These are phyloP conservation scores for Gentiana straminea DNA, from an alignment of 257 asterid genomes.

Conservation along the genomic window DNA sequence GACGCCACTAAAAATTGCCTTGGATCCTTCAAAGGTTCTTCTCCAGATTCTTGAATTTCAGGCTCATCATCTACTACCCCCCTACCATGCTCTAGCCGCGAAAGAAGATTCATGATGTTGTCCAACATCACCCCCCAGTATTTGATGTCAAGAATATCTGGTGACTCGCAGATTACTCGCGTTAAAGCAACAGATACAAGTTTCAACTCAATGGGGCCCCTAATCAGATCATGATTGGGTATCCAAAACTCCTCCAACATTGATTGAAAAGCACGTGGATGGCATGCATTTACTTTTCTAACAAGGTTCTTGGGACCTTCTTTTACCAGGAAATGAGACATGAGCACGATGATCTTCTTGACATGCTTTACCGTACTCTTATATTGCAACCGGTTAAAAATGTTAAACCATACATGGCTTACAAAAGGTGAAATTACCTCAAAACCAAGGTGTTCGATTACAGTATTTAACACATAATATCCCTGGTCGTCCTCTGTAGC, in stretches of 20 bases:
- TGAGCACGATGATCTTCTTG: conserved; percentile 10
- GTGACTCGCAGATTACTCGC: conserved; percentile 47
- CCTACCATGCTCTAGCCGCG: conserved; percentile 45
- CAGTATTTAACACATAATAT: conserved; percentile 76
- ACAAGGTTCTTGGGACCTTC: conserved; percentile 56
- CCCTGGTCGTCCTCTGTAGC: conserved; percentile 64
- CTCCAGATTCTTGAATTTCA: too few species aligned
- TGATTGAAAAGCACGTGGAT: conserved; percentile 35
- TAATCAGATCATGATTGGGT: conserved; percentile 40
- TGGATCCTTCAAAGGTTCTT: too few species aligned
- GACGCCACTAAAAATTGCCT: too few species aligned
- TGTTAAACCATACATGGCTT: conserved; percentile 58
- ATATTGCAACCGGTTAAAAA: conserved; percentile 52
- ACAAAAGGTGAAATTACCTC: conserved; percentile 50
- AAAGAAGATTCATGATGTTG: conserved; percentile 65
- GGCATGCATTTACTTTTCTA: conserved; percentile 54
- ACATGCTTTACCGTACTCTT: conserved; percentile 42
- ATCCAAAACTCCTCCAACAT: conserved; percentile 64
- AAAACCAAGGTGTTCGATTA: conserved; percentile 64
- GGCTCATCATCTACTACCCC: too few species aligned
- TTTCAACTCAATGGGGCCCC: too few species aligned
- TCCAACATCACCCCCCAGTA: conserved; percentile 71
- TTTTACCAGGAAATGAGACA: conserved; percentile 73
- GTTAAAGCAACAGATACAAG: conserved; percentile 39
- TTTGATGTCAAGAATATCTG: conserved; percentile 38